Conservation (phyloP, 768 basidiomycete species). For the Megacollybia marginata region DNA sequence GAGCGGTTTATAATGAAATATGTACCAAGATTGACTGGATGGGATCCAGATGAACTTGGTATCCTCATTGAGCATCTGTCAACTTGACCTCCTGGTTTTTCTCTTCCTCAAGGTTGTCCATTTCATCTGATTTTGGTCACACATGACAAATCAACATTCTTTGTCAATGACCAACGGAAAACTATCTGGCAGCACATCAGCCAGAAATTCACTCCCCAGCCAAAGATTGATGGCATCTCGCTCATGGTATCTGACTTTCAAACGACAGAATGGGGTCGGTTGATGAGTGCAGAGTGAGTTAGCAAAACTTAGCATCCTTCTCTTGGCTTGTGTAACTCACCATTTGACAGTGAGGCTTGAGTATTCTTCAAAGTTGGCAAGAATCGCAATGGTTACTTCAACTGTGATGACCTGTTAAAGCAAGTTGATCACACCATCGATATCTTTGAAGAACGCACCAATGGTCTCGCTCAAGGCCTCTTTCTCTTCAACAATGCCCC, state of each 20-base stretch:
- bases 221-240: constrained; percentile 32
- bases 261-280: constrained; percentile 22
- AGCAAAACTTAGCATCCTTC: constrained; percentile 8
- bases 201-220: constrained; percentile 12
- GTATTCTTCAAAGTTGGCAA: constrained; percentile 19
- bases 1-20: constrained; percentile 16
- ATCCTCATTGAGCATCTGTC: not conserved
- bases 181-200: not conserved
- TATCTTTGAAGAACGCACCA: constrained; percentile 16
- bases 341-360: constrained; percentile 9
- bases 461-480: constrained; percentile 20
- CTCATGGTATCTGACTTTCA: constrained; percentile 31
- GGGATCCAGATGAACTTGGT: constrained; percentile 18
- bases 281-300: constrained; percentile 10
- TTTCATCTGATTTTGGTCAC: constrained; percentile 5
- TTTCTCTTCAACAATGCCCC: too few relatives aligned
- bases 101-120: constrained; percentile 10
- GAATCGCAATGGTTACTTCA: constrained; percentile 22
- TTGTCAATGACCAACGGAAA: not conserved
- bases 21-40: constrained; percentile 11
- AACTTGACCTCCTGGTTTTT: constrained; percentile 6
- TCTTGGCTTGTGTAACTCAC: constrained; percentile 23
- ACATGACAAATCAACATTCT: too few relatives aligned
- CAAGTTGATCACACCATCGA: constrained; percentile 18
- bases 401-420: too few relatives aligned